Evolutionary conservation across 2,329 filamentous ascomycete genomes (phyloP).

Genomic region (Cercospora sp.): DNA sequence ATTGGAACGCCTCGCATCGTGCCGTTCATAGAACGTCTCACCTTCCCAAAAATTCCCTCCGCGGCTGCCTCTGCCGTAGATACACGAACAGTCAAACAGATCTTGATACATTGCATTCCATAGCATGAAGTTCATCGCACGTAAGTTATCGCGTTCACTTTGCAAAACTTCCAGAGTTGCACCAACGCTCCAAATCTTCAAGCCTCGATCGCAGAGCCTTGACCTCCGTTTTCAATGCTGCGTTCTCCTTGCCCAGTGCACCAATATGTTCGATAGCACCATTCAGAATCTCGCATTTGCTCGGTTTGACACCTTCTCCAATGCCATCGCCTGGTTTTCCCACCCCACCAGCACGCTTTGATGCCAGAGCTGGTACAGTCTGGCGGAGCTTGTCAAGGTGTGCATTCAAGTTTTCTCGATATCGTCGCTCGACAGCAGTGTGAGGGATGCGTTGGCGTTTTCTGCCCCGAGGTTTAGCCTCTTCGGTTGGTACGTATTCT

Average conservation of each 20-base stretch:
- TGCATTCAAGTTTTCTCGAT: conserved; percentile 42
- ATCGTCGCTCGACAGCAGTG: conserved; percentile 41
- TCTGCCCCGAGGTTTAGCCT: conserved; percentile 31
- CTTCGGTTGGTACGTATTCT: conserved; percentile 31
- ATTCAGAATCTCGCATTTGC: conserved; percentile 42
- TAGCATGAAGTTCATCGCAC: background rate
- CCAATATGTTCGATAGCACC: conserved; percentile 41
- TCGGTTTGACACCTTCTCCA: conserved; percentile 38
- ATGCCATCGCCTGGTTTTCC: conserved; percentile 24
- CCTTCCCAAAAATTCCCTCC: background rate
- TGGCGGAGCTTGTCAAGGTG: conserved; percentile 40
- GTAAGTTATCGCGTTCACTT: conserved; percentile 14
- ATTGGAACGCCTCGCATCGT: background rate
- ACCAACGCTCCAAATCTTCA: conserved; percentile 36
- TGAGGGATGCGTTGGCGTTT: conserved; percentile 42
- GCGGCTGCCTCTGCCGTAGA: background rate
- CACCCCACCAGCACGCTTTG: conserved; percentile 24
- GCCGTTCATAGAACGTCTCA: background rate
- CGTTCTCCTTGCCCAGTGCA: conserved; percentile 34
- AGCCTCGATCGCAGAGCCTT: conserved; percentile 32
- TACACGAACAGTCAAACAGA: background rate
- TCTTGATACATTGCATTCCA: conserved; percentile 6
- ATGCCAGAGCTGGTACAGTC: conserved; percentile 36
- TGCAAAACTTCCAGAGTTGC: conserved; percentile 15
- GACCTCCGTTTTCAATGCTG: conserved; percentile 32